Percentiles rank a stretch among this genome's conserved stretches.
phyloP scores from a whole-genome alignment of 2,329 filamentous ascomycete genomes.

The Ophiosphaerella korrae region DNA sequence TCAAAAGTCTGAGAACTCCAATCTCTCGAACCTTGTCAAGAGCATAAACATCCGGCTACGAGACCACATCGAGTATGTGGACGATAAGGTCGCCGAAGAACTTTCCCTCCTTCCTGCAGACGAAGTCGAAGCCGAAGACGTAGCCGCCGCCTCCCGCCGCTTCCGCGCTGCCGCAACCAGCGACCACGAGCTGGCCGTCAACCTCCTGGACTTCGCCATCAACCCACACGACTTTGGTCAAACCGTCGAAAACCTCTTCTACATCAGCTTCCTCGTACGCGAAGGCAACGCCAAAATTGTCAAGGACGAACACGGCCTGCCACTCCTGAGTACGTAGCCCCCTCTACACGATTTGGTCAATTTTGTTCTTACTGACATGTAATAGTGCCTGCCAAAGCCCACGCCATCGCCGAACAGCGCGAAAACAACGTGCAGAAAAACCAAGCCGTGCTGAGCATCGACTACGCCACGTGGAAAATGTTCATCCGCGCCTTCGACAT shows the following conservation, averaged over 20 bases:
- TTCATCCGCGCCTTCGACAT: slow-evolving; percentile 79
- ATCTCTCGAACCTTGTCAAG: slow-evolving; percentile 78
- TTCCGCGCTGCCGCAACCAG: slow-evolving; percentile 65
- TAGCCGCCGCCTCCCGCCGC: slow-evolving; percentile 63
- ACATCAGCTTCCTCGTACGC: slow-evolving; percentile 89
- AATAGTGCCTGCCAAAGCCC: slow-evolving; percentile 53
- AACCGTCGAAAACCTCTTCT: slow-evolving; percentile 96
- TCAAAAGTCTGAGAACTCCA: slow-evolving; percentile 75
- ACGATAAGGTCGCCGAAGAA: slow-evolving; percentile 51
- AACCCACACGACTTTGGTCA: slow-evolving; percentile 92
- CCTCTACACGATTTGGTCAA: neutral
- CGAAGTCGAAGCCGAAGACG: slow-evolving; percentile 43
- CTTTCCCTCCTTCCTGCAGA: slow-evolving; percentile 28
- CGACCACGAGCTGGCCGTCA: slow-evolving; percentile 65
- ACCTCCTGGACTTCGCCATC: slow-evolving; percentile 84
- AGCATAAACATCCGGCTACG: slow-evolving; percentile 70
- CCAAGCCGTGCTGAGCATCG: slow-evolving; percentile 86
- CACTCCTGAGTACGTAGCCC: slow-evolving; percentile 73
- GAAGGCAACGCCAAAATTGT: slow-evolving; percentile 80
- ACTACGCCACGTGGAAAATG: slow-evolving; percentile 81
- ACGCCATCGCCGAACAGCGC: slow-evolving; percentile 59
- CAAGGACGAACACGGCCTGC: slow-evolving; percentile 73
- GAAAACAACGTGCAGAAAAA: slow-evolving; percentile 62
- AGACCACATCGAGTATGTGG: slow-evolving; percentile 43
- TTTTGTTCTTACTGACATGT: neutral